Evolutionary conservation across 371 early-diverging fungal species (phyloP).

Genomic region (Lichtheimia ornata): DNA sequence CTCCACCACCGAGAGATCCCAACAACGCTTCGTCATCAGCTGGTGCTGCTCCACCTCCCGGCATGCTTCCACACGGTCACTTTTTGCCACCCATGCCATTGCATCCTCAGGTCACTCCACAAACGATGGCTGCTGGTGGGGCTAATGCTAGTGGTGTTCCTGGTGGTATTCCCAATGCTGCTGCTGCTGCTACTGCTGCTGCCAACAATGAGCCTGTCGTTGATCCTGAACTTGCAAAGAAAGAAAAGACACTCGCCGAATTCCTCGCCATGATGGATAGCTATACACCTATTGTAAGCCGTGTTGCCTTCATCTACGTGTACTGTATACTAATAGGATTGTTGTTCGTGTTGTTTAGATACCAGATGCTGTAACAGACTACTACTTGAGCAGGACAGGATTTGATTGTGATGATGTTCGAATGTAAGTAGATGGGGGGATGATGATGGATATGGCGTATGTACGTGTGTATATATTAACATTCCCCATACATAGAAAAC

Average conservation of each 20-base stretch:
- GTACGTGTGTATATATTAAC: background rate
- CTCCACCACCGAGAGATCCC: constrained; percentile 6
- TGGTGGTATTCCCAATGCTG: background rate
- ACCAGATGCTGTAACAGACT: constrained; percentile 97
- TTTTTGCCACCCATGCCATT: constrained; percentile 3
- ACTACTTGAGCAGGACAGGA: constrained; percentile 92
- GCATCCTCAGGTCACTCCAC: background rate
- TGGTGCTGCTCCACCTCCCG: background rate
- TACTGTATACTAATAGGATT: background rate
- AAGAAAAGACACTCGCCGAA: constrained; percentile 81
- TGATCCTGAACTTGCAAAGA: constrained; percentile 22
- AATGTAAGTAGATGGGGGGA: constrained; percentile 59
- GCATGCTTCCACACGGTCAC: background rate
- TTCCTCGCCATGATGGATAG: constrained; percentile 87
- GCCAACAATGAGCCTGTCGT: constrained; percentile 21
- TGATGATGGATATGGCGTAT: background rate
- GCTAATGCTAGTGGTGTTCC: background rate
- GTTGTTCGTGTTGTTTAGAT: constrained; percentile 63
- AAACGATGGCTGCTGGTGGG: too few relatives aligned
- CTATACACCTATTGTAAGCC: constrained; percentile 81
- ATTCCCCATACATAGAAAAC: constrained; percentile 58
- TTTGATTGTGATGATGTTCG: constrained; percentile 91
- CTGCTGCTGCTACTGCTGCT: background rate
- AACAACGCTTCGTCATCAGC: background rate
- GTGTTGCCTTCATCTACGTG: background rate